These are phyloP conservation scores for Alternaria sp. DNA, from an alignment of 2,329 filamentous ascomycete species.

Conservation along the genomic window DNA sequence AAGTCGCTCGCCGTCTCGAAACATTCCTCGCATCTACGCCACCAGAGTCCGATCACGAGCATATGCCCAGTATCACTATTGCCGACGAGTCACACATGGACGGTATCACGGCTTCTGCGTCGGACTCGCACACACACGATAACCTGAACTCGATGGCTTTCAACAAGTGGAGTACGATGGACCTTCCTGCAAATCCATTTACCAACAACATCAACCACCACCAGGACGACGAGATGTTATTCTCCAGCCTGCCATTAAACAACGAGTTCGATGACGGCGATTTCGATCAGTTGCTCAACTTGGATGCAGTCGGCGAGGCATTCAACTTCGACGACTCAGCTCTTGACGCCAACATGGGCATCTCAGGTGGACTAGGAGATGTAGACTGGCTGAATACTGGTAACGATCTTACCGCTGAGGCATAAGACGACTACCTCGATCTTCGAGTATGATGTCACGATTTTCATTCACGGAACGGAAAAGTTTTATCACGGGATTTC, in stretches of 20 bases:
- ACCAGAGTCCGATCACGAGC: constrained; percentile 52
- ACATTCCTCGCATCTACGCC: constrained; percentile 59
- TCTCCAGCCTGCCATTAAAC: constrained; percentile 43
- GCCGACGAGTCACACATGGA: constrained; percentile 26
- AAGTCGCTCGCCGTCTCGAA: constrained; percentile 56
- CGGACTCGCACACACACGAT: background rate
- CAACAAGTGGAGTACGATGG: constrained; percentile 30
- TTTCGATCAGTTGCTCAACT: constrained; percentile 49
- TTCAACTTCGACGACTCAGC: constrained; percentile 42
- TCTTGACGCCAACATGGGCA: constrained; percentile 21
- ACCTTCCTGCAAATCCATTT: constrained; percentile 26
- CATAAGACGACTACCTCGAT: background rate
- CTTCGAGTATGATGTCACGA: background rate
- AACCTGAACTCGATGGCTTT: constrained; percentile 6
- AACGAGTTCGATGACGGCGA: constrained; percentile 51
- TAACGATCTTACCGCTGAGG: constrained; percentile 18
- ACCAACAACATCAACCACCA: constrained; percentile 38
- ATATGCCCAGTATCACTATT: constrained; percentile 39
- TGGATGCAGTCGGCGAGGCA: constrained; percentile 49
- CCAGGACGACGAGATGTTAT: constrained; percentile 44
- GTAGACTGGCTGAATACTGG: constrained; percentile 26
- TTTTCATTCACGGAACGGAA: background rate
- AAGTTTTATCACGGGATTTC: background rate
- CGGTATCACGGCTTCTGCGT: constrained; percentile 11
- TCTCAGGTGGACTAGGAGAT: constrained; percentile 19